These are phyloP conservation scores for Hymenoscyphus salicellus DNA, from an alignment of 2,329 filamentous ascomycete species.

Conservation along the genomic window DNA sequence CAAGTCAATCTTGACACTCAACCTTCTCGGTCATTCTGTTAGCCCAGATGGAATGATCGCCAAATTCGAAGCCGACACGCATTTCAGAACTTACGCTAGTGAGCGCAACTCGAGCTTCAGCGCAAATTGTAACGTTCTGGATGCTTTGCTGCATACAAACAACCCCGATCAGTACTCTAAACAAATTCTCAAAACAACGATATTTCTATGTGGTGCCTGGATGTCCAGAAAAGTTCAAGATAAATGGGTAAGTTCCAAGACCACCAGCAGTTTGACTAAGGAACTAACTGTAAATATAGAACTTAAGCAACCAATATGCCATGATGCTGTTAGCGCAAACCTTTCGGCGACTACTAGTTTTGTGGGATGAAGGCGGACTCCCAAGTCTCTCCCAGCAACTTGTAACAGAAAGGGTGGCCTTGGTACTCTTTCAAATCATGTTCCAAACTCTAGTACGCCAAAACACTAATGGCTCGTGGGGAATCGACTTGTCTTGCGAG, in stretches of 20 bases:
- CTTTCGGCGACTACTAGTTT: too few relatives aligned
- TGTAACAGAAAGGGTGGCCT: background rate
- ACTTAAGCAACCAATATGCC: too few relatives aligned
- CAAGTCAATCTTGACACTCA: background rate
- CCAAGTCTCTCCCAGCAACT: too few relatives aligned
- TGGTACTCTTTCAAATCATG: background rate
- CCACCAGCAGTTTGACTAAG: too few relatives aligned
- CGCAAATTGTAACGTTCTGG: constrained; percentile 11
- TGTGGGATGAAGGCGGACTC: background rate
- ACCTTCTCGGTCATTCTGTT: background rate
- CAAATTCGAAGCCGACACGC: background rate
- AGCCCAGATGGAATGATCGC: background rate
- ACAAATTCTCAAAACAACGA: too few relatives aligned
- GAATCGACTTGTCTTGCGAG: background rate
- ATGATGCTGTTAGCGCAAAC: too few relatives aligned
- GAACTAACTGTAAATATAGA: too few relatives aligned
- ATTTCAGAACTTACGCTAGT: constrained; percentile 4
- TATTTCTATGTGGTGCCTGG: background rate
- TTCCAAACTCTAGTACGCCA: background rate
- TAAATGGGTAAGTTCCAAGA: too few relatives aligned
- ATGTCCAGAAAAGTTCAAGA: too few relatives aligned
- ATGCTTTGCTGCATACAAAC: background rate
- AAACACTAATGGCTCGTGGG: background rate
- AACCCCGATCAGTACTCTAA: too few relatives aligned
- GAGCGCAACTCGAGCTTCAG: constrained; percentile 10